phyloP scores from a whole-genome alignment of 257 asterid species.

The Paraleonurus japonicus region DNA sequence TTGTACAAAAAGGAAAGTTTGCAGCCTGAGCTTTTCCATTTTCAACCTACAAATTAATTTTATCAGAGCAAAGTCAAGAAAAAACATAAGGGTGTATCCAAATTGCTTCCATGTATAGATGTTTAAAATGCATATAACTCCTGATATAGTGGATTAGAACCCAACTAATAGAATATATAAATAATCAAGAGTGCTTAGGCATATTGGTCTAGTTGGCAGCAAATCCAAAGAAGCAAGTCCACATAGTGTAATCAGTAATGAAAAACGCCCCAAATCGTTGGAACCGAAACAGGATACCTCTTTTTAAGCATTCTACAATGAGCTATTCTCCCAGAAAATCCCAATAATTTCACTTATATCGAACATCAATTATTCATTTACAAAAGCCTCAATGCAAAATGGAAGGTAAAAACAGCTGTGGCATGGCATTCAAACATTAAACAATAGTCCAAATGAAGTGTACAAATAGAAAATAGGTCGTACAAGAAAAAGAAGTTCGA shows the following conservation, averaged over 20 bases:
- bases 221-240: not conserved
- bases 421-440: not conserved
- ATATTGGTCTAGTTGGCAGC: conserved; percentile 18
- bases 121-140: not conserved
- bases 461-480: not conserved
- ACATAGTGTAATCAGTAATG: conserved; percentile 4
- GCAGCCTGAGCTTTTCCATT: conserved; percentile 99
- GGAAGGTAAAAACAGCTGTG: not conserved
- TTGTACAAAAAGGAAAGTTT: conserved; percentile 93
- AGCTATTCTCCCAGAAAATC: not conserved
- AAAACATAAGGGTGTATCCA: not conserved
- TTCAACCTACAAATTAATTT: conserved; percentile 69
- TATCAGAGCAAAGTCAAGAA: not conserved
- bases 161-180: not conserved
- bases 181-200: conserved; percentile 1
- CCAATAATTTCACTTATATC: not conserved
- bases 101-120: conserved; percentile 1
- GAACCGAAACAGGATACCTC: not conserved
- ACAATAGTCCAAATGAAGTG: not conserved
- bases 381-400: not conserved
- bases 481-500: not conserved
- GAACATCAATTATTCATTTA: not conserved
- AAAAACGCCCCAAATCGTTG: not conserved
- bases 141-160: not conserved
- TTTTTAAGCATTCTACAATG: not conserved